phyloP scores from a whole-genome alignment of 208 protist species.

The Acanthamoeba lenticulata region DNA sequence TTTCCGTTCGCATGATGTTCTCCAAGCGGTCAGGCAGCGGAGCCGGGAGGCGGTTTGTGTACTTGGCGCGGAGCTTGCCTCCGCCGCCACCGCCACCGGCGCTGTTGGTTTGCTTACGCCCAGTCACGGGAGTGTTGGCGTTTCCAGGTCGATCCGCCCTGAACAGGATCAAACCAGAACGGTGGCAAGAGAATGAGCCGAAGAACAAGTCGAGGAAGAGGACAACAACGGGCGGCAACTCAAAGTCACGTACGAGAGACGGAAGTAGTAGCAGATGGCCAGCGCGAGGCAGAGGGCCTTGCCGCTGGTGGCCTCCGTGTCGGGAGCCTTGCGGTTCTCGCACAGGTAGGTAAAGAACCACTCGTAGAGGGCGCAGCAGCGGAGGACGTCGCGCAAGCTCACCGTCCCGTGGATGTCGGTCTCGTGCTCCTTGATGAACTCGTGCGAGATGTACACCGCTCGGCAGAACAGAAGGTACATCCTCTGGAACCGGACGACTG shows the following conservation, averaged over 20 bases:
- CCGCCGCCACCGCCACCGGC: no score
- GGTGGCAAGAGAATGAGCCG: no score
- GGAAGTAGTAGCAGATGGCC: constrained; percentile 36
- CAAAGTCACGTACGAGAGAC: background rate
- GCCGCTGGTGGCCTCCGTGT: background rate
- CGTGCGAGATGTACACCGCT: background rate
- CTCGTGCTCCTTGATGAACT: background rate
- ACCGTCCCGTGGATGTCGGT: background rate
- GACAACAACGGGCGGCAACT: background rate
- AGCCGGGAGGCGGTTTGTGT: background rate
- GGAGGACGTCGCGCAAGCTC: background rate
- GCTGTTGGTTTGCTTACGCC: no score
- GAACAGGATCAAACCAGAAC: no score
- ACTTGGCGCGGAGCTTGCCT: background rate
- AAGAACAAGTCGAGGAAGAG: no score
- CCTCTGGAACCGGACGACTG: background rate
- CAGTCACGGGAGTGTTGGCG: no score
- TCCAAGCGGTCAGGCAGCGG: background rate
- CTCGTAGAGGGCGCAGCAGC: background rate
- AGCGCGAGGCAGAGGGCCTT: constrained; percentile 19
- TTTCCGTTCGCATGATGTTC: background rate
- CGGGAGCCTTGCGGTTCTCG: background rate
- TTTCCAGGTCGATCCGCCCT: no score
- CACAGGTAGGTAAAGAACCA: constrained; percentile 36
- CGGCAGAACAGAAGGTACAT: background rate